These are phyloP conservation scores for Cajanus cajan DNA, from an alignment of 306 rosid genomes.

Conservation along the genomic window DNA sequence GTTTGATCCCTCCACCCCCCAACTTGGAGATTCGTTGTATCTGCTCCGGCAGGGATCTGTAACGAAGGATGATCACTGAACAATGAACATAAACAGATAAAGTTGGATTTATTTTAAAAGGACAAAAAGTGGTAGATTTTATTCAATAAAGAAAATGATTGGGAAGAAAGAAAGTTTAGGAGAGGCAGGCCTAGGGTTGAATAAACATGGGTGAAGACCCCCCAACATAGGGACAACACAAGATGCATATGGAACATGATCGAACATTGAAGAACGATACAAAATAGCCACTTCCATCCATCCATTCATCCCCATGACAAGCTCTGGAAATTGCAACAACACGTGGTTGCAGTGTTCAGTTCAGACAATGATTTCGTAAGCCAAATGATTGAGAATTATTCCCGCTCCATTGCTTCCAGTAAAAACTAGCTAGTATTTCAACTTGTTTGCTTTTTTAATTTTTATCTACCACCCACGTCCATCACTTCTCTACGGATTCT, in stretches of 20 bases:
- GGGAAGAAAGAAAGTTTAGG: background rate
- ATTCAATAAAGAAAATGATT: constrained; percentile 19
- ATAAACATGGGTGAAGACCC: background rate
- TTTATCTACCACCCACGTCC: background rate
- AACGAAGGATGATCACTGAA: no score
- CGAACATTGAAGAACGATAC: background rate
- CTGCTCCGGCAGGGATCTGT: no score
- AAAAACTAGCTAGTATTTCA: background rate
- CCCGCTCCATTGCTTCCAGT: background rate
- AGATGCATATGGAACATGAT: background rate
- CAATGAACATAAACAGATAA: no score
- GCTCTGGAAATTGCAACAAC: constrained; percentile 19
- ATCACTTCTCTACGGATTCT: background rate
- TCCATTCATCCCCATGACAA: background rate
- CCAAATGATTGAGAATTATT: constrained; percentile 28
- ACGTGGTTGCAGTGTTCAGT: constrained; percentile 37
- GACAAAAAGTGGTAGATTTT: background rate
- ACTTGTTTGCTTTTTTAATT: background rate
- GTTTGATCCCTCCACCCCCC: no score
- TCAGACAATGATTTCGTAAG: constrained; percentile 27
- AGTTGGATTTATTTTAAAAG: background rate
- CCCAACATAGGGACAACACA: constrained; percentile 15
- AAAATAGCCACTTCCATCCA: background rate
- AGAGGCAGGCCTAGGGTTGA: background rate
- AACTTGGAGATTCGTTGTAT: no score